These are phyloP conservation scores for Globisporangium middletonii DNA, from an alignment of 352 stramenopile genomes.

Conservation along the genomic window DNA sequence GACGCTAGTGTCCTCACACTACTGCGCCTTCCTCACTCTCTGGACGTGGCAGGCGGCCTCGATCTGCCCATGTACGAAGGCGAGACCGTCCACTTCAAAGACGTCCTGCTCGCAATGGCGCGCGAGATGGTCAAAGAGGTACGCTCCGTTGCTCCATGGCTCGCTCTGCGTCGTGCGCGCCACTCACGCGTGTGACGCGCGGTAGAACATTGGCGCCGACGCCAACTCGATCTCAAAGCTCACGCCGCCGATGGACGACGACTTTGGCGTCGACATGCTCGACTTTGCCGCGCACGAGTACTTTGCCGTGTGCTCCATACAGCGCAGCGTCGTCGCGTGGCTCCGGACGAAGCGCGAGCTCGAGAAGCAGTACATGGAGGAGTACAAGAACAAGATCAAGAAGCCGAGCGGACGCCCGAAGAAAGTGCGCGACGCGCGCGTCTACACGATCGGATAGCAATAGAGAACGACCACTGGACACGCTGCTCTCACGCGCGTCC, in stretches of 20 bases:
- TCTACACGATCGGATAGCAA: slow-evolving; percentile 64
- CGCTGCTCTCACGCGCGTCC: no score
- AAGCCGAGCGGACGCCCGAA: slow-evolving; percentile 70
- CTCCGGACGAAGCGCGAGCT: slow-evolving; percentile 63
- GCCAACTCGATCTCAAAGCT: slow-evolving; percentile 42
- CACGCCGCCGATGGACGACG: slow-evolving; percentile 23
- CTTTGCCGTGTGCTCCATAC: slow-evolving; percentile 54
- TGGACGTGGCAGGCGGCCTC: slow-evolving; percentile 35
- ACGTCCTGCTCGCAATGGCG: slow-evolving; percentile 80
- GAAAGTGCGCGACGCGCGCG: slow-evolving; percentile 64
- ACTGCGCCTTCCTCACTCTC: not conserved
- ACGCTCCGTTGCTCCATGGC: no score
- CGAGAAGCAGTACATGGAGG: slow-evolving; percentile 67
- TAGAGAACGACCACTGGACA: not conserved
- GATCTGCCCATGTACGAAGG: slow-evolving; percentile 79
- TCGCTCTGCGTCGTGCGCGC: not conserved
- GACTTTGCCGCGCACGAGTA: slow-evolving; percentile 68
- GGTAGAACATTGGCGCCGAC: slow-evolving; percentile 29
- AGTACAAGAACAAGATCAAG: slow-evolving; percentile 87
- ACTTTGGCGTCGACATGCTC: slow-evolving; percentile 27
- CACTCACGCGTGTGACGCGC: slow-evolving; percentile 7
- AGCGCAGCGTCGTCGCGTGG: slow-evolving; percentile 51
- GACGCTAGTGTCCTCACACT: no score
- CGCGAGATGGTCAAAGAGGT: slow-evolving; percentile 79
- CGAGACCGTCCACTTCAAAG: slow-evolving; percentile 79